Conservation (phyloP, 2,329 filamentous ascomycete species). For the Arthroderma uncinatum region DNA sequence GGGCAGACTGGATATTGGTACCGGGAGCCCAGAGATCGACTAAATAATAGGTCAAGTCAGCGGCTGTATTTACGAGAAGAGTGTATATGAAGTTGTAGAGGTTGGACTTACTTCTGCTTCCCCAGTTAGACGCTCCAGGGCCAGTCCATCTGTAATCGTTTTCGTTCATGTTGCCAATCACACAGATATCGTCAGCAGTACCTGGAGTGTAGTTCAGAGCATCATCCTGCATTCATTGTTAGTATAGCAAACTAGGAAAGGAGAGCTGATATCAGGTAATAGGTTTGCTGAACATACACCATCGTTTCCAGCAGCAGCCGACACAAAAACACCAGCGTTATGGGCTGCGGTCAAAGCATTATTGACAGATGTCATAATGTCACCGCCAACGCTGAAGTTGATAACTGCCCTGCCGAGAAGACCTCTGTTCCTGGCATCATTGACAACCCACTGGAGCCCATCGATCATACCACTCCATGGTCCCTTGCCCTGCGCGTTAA, state of each 20-base stretch:
- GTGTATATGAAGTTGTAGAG: not conserved
- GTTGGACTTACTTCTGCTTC: slow-evolving; percentile 23
- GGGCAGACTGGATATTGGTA: slow-evolving; percentile 40
- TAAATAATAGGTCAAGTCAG: slow-evolving; percentile 3
- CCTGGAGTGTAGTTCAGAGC: slow-evolving; percentile 29
- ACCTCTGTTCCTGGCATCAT: slow-evolving; percentile 23
- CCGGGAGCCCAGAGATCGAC: slow-evolving; percentile 50
- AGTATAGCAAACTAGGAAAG: not conserved
- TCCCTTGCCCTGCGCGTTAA: slow-evolving; percentile 38
- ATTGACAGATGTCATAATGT: slow-evolving; percentile 28
- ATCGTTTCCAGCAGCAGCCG: slow-evolving; percentile 34
- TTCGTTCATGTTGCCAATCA: slow-evolving; percentile 29
- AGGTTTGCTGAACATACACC: slow-evolving; percentile 13
- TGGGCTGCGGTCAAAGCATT: slow-evolving; percentile 28
- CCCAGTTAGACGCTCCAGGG: slow-evolving; percentile 28
- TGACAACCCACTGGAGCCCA: slow-evolving; percentile 36
- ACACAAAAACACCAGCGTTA: slow-evolving; percentile 29
- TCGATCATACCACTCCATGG: slow-evolving; percentile 38
- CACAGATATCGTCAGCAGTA: slow-evolving; percentile 28
- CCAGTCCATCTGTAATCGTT: slow-evolving; percentile 23
- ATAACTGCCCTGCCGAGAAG: slow-evolving; percentile 24
- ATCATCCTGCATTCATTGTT: slow-evolving; percentile 16
- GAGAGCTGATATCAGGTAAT: not conserved
- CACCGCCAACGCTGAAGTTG: slow-evolving; percentile 30
- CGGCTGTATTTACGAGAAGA: not conserved